Evolutionary conservation across 2,329 filamentous ascomycete species (phyloP).

Genomic region (Gaeumannomyces tritici): DNA sequence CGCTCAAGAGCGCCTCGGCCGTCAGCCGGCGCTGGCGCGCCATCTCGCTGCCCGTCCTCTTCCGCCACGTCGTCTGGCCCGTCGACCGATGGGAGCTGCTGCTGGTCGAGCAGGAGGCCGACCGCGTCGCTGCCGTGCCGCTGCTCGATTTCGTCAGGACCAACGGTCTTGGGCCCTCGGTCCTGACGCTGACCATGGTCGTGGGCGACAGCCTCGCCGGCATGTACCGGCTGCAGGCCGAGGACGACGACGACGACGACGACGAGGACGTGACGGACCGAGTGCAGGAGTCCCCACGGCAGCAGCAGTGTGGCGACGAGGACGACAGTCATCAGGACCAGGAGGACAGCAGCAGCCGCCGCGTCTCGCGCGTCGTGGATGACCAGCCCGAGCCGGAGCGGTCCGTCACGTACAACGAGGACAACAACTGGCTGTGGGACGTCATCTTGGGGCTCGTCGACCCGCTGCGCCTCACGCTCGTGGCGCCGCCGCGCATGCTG

Average conservation of each 20-base stretch:
- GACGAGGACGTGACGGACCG: neutral
- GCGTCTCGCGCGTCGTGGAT: neutral
- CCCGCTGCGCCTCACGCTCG: constrained; percentile 42
- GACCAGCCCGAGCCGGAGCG: constrained; percentile 10
- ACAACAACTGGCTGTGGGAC: constrained; percentile 43
- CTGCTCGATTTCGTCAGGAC: constrained; percentile 28
- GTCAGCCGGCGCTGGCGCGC: constrained; percentile 44
- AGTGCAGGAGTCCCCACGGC: neutral
- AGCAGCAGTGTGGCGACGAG: neutral
- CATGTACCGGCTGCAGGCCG: neutral
- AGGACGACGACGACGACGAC: neutral
- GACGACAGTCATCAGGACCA: neutral
- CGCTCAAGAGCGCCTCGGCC: constrained; percentile 47
- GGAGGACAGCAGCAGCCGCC: neutral
- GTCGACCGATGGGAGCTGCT: constrained; percentile 21
- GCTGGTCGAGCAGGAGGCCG: constrained; percentile 12
- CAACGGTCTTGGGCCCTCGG: constrained; percentile 26
- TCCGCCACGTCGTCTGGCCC: constrained; percentile 40
- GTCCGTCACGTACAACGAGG: constrained; percentile 11
- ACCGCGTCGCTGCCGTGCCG: constrained; percentile 21
- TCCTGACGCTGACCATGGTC: constrained; percentile 30
- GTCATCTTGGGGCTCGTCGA: constrained; percentile 43
- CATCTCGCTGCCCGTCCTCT: constrained; percentile 44
- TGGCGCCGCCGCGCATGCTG: constrained; percentile 53
- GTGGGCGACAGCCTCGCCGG: constrained; percentile 15